Base-by-base conservation (phyloP, 2,329 filamentous ascomycete species). In the Rhynchosporium secalis region DNA sequence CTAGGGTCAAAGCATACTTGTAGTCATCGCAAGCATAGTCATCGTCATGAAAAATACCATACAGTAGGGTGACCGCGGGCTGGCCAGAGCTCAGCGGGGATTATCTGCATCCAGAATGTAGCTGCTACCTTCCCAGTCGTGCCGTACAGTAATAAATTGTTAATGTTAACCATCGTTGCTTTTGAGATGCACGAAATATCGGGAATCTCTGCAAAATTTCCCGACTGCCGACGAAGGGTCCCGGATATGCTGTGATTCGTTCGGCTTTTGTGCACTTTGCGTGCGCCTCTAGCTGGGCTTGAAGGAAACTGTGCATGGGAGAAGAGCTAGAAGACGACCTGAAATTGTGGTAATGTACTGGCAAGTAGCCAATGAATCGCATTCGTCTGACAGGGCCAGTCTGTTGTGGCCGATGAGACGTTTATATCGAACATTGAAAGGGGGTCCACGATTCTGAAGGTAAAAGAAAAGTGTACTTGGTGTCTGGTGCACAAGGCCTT, bases 151-250 rank as follows among this genome's bases (percentile, higher is more conserved):
- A 54, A 54, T 54, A 40, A 40, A 41, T 20, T 41, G 36, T 12
- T 20, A 1, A 20, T 20, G 20, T 20, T 20, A 20, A 20, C 20
- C 20, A 20, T 20, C 20, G 20, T 20, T 13, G 28, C 36, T 41
- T 29, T 41, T 54, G 40, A 54, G 49, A 51, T 47, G 58, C 48
- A 55, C 54, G 57, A 61, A 60, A 55, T 48, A 60, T 60, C 48
- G 49, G 58, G 57, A 60, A 60, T 15, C 47, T 43, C 47, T 45
- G 36, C 43, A 51, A 45, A 29, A 3, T 15, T 31, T 45, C 36
- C 20, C 43, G 56, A 67, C 63, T 67, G 65, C 65, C 63, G 65
- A 65, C 58, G 58, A 48, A 59, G 63, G 62, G 62, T 61, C 60
- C 36, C 51, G 51, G 51, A 54, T 40, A 54, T 54, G 51, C 51